Conservation (phyloP, 2,329 filamentous ascomycete species). For the Colletotrichum orchidophilum region DNA sequence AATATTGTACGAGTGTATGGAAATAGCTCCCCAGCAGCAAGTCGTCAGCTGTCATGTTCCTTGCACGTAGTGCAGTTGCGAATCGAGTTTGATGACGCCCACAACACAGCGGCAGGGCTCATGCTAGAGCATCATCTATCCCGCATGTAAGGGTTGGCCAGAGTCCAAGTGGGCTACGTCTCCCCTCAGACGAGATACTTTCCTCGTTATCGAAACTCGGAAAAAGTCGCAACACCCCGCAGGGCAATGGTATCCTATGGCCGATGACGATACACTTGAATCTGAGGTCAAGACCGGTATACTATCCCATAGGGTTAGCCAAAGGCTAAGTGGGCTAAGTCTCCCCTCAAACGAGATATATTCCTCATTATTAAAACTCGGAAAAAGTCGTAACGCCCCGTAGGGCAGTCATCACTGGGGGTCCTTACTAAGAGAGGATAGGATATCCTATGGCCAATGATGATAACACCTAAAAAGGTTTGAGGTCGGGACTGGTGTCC, state of each 20-base stretch:
- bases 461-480: background rate
- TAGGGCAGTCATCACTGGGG: background rate
- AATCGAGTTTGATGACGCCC: too few species aligned
- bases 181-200: slow-evolving; percentile 4
- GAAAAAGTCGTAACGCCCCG: background rate
- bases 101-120: too few species aligned
- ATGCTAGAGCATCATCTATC: too few species aligned
- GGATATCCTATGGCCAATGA: background rate
- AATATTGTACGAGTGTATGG: background rate
- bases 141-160: background rate
- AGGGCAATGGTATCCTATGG: background rate
- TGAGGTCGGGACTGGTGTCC: too few species aligned
- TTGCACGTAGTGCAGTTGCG: too few species aligned
- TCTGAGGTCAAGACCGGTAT: too few species aligned
- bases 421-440: background rate
- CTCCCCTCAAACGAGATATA: slow-evolving; percentile 3
- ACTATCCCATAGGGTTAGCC: too few species aligned
- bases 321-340: slow-evolving; percentile 6
- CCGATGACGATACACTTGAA: slow-evolving; percentile 5
- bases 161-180: slow-evolving; percentile 3
- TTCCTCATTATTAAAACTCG: background rate
- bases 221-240: background rate
- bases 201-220: background rate
- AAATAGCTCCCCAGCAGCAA: background rate
- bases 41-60: background rate